Evolutionary conservation across 306 rosid species (phyloP).

Genomic region (Corylus americana): DNA sequence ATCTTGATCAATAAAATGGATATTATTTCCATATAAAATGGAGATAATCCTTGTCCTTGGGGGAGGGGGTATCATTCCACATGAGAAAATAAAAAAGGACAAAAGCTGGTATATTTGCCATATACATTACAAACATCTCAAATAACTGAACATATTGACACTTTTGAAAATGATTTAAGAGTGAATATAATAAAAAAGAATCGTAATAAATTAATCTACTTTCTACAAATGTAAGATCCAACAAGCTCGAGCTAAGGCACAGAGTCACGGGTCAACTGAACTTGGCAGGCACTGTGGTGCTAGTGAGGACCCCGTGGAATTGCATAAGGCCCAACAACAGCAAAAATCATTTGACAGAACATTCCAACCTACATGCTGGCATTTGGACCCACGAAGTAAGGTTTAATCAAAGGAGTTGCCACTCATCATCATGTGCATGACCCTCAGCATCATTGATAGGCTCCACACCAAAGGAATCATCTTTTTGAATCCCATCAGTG

Average conservation of each 20-base stretch:
- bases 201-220: neutral
- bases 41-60: too few relatives aligned
- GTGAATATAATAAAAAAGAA: neutral
- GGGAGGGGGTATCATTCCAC: too few relatives aligned
- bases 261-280: neutral
- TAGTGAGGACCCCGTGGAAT: neutral
- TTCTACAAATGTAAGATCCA: conserved; percentile 16
- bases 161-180: neutral
- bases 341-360: conserved; percentile 14
- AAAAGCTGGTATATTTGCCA: neutral
- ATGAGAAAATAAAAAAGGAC: neutral
- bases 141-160: neutral
- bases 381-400: neutral
- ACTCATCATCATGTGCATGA: conserved; percentile 63
- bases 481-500: conserved; percentile 31
- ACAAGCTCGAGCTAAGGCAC: neutral
- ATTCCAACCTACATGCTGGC: conserved; percentile 7
- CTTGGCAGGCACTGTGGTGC: conserved; percentile 2
- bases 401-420: conserved; percentile 72
- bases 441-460: conserved; percentile 39
- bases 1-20: too few relatives aligned
- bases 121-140: neutral
- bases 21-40: too few relatives aligned
- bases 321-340: neutral
- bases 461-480: conserved; percentile 38